A percentile compares a stretch with the other conserved stretches of the same genome.
phyloP scores from a whole-genome alignment of 2,329 filamentous ascomycete species.

The Fusarium neocosmosporiellum region DNA sequence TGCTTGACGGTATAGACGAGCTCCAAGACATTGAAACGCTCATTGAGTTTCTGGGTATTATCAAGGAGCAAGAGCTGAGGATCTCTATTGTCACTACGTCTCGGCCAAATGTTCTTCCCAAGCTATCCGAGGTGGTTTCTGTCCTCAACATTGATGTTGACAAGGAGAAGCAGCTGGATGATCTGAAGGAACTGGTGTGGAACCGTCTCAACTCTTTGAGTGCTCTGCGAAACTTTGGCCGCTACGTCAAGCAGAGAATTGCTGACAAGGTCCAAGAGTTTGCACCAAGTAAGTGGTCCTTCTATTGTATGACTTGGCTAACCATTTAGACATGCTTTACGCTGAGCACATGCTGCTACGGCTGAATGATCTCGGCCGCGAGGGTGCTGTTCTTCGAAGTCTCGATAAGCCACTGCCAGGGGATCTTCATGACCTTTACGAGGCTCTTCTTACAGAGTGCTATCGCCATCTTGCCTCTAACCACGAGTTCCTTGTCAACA shows the following conservation, averaged over 20 bases:
- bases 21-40: constrained; percentile 24
- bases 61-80: constrained; percentile 39
- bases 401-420: constrained; percentile 42
- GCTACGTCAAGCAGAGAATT: constrained; percentile 46
- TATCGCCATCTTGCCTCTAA: constrained; percentile 34
- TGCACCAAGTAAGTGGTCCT: constrained; percentile 45
- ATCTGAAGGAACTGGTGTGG: constrained; percentile 44
- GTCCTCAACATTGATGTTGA: constrained; percentile 36
- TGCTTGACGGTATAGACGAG: constrained; percentile 51
- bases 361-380: constrained; percentile 47
- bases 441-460: constrained; percentile 40
- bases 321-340: constrained; percentile 47
- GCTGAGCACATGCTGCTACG: constrained; percentile 48
- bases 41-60: constrained; percentile 36
- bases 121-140: constrained; percentile 13
- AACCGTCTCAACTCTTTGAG: constrained; percentile 40
- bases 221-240: constrained; percentile 40
- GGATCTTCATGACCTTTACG: constrained; percentile 42
- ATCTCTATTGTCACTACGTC: constrained; percentile 44
- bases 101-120: constrained; percentile 15
- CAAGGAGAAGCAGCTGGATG: constrained; percentile 42
- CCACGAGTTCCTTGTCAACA: constrained; percentile 30
- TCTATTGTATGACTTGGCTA: not conserved
- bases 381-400: constrained; percentile 46
- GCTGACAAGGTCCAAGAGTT: constrained; percentile 42